These are phyloP conservation scores for Claviceps africana DNA, from an alignment of 2,329 filamentous ascomycete species.

Conservation along the genomic window DNA sequence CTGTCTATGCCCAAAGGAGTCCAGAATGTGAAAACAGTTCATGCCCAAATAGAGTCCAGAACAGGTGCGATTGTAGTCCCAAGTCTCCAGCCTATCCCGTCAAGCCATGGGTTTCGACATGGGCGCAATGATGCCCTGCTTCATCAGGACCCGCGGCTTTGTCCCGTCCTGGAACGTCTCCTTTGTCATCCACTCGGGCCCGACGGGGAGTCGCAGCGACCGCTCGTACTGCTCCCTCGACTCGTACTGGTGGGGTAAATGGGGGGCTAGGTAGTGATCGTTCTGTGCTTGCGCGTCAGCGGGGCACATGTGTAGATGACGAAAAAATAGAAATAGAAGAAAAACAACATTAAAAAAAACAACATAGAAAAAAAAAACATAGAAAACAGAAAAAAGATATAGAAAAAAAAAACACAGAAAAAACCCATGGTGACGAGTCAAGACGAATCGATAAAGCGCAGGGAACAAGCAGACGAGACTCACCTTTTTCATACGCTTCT, in stretches of 20 bases:
- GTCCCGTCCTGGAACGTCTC: slow-evolving; percentile 79
- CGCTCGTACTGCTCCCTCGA: slow-evolving; percentile 80
- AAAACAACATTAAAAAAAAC: too few species aligned
- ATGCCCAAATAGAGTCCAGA: too few species aligned
- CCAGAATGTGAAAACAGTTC: too few species aligned
- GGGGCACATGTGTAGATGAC: too few species aligned
- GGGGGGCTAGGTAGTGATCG: slow-evolving; percentile 70
- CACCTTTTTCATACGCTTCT: slow-evolving; percentile 82
- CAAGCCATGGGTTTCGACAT: slow-evolving; percentile 59
- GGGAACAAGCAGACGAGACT: slow-evolving; percentile 10
- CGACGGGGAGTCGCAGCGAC: slow-evolving; percentile 71
- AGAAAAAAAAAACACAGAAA: too few species aligned
- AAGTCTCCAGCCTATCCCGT: too few species aligned
- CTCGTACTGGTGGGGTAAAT: slow-evolving; percentile 83
- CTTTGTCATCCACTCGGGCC: slow-evolving; percentile 95
- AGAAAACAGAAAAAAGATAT: neutral
- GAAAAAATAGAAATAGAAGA: too few species aligned
- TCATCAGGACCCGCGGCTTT: slow-evolving; percentile 79
- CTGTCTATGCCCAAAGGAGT: too few species aligned
- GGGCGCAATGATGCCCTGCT: slow-evolving; percentile 78
- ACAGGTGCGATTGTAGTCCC: too few species aligned
- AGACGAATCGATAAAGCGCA: neutral
- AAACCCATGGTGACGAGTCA: too few species aligned
- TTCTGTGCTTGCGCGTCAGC: too few species aligned
- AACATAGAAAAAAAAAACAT: too few species aligned